Percentiles rank a stretch among this genome's conserved stretches.
phyloP scores from a whole-genome alignment of 1,139 yeast genomes.

The Keqinozyma sinolaborantium region DNA sequence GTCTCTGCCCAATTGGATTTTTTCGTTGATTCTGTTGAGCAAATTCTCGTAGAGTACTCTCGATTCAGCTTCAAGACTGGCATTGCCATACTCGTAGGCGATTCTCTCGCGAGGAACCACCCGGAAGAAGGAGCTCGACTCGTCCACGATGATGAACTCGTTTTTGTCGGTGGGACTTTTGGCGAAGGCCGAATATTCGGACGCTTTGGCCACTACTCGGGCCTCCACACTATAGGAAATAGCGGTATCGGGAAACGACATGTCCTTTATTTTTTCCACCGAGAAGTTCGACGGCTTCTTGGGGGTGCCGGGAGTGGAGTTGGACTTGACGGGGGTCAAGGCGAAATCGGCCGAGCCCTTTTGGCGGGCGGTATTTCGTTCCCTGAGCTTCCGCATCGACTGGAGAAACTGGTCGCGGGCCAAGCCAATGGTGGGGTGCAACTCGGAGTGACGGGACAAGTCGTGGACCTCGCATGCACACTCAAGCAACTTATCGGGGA shows the following conservation, averaged over 20 bases:
- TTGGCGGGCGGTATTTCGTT: conserved; percentile 5
- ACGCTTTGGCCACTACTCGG: conserved; percentile 39
- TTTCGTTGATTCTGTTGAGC: conserved; percentile 24
- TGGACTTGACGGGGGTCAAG: conserved; percentile 2
- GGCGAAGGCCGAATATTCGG: conserved; percentile 21
- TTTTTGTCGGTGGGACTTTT: conserved; percentile 15
- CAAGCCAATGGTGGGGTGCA: conserved; percentile 39
- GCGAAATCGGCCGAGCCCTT: conserved; percentile 8
- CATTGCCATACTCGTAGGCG: conserved; percentile 8
- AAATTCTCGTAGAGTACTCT: conserved; percentile 26
- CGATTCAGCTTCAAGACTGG: conserved; percentile 18
- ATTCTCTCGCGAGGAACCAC: conserved; percentile 19
- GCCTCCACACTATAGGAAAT: conserved; percentile 39
- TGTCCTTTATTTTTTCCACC: conserved; percentile 25
- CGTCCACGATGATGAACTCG: conserved; percentile 39
- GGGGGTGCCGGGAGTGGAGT: conserved; percentile 3
- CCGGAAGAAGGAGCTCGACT: conserved; percentile 27
- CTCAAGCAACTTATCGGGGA: conserved; percentile 41
- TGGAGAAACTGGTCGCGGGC: conserved; percentile 14
- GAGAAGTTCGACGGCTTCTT: conserved; percentile 16
- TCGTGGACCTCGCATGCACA: conserved; percentile 37
- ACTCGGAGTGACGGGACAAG: conserved; percentile 30
- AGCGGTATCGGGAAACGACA: conserved; percentile 37
- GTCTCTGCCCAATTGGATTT: conserved; percentile 25
- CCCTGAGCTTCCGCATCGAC: conserved; percentile 10